Base-by-base conservation (phyloP, 352 stramenopile genomes). In the Labyrinthula sp. region DNA sequence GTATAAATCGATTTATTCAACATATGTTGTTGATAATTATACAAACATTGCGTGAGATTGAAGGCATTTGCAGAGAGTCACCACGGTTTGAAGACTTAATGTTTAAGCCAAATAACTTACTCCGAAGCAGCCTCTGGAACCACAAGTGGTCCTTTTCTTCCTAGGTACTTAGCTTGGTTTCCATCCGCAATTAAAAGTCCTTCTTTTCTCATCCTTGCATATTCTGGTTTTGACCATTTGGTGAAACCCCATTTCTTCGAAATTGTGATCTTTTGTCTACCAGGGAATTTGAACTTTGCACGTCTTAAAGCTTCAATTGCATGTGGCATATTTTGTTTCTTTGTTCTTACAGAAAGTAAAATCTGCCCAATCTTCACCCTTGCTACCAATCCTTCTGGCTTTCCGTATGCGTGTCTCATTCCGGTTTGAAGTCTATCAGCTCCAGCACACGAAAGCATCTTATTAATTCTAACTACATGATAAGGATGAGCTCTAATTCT, bases 281-380 rank as follows among this genome's bases (percentile, higher is more conserved):
- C 89, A 26, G 89, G 86, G 69, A 99, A 99, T 79, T 99, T 99
- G 70, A 97, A 96, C 75, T 97, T 97, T 61, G 87, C 88, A 71
- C 89, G 82, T 72, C 88, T 82, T 57, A 99, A 80, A 18, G 88
- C 87, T 67, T 97, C 86, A 31, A 96, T 79, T 49, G 92, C 82
- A 40, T 83, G 72, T 3, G 72, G 62, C 50, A 80, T 75, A 58
- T 88, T 79, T 36, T 70, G 67, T 68, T 99, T 89, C 72, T 95
- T 95, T 49, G 75, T 80, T 52, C 89, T 77, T 34, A 97, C 82
- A 54, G 71, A 91, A 45, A 99, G 85, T 61, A 99, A 81, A 39
- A 92, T 76, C 73, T 99, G 87, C 56, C 89, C 89, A 59, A 99
- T 99, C 57, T 79, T 70, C 45, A 99, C 87, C 67, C 89, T 87